Conservation (phyloP, 768 basidiomycete species). For the Pisolithus marmoratus region DNA sequence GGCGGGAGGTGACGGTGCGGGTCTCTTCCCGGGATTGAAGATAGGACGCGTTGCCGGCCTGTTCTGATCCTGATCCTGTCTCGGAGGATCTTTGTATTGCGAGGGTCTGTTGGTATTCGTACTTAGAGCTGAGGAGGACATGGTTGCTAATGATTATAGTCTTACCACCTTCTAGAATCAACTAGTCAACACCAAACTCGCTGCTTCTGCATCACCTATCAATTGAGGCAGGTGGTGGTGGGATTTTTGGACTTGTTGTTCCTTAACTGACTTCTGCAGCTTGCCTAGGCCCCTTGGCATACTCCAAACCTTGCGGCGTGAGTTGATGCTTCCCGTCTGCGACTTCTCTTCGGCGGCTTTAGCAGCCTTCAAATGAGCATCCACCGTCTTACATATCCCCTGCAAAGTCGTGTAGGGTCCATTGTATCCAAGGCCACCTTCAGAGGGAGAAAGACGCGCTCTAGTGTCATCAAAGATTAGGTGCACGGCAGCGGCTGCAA, state of each 20-base stretch:
- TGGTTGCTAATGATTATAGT: too few species aligned
- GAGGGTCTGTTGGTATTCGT: too few species aligned
- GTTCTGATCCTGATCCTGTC: too few species aligned
- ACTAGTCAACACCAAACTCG: background rate
- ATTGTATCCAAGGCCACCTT: constrained; percentile 60
- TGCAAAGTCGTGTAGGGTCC: constrained; percentile 55
- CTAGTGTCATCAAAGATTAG: constrained; percentile 63
- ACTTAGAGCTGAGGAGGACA: too few species aligned
- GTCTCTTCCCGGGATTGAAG: too few species aligned
- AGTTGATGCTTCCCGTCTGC: constrained; percentile 40
- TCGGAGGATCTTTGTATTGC: too few species aligned
- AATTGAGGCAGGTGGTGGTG: constrained; percentile 17
- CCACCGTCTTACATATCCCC: constrained; percentile 51
- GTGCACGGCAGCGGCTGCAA: constrained; percentile 47
- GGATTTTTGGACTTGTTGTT: constrained; percentile 10
- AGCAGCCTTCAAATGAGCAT: constrained; percentile 39
- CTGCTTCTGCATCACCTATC: background rate
- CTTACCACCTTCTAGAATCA: background rate
- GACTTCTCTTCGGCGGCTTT: constrained; percentile 35
- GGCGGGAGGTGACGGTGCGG: too few species aligned
- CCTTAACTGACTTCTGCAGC: constrained; percentile 23
- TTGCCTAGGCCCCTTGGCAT: constrained; percentile 24
- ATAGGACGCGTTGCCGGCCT: too few species aligned
- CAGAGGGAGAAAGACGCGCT: constrained; percentile 45
- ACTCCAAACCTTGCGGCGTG: constrained; percentile 29